Percentiles rank a stretch among this genome's conserved stretches.
Conservation (phyloP, 139 green algal species). For the Chlamydomonas sp. region DNA sequence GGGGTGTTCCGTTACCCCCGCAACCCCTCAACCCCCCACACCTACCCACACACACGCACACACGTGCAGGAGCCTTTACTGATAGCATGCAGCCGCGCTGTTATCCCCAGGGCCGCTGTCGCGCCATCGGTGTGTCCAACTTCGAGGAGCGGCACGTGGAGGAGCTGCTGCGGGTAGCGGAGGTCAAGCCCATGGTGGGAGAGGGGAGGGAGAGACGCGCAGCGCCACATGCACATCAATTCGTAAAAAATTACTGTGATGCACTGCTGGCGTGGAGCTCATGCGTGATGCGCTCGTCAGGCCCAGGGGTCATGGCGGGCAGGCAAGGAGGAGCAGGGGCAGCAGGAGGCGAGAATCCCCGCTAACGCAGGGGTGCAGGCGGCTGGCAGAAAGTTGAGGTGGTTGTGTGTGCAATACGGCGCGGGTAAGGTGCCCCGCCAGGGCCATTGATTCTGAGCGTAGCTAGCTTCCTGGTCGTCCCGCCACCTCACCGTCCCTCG, state of each 20-base stretch:
- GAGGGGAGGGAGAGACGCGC: too few species aligned
- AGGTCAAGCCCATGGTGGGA: slow-evolving; percentile 49
- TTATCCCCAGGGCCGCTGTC: slow-evolving; percentile 42
- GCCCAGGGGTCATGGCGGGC: too few species aligned
- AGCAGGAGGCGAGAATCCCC: too few species aligned
- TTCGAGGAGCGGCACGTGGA: slow-evolving; percentile 65
- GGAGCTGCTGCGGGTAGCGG: slow-evolving; percentile 54
- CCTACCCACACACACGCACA: too few species aligned
- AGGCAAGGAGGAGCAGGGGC: too few species aligned
- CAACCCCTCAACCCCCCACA: too few species aligned
- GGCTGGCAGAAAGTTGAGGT: not conserved
- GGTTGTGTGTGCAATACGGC: not conserved
- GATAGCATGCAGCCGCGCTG: too few species aligned
- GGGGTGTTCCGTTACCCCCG: too few species aligned
- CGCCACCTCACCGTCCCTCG: not conserved
- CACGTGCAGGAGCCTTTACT: too few species aligned
- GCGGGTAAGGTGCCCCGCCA: not conserved
- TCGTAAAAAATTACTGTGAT: not conserved
- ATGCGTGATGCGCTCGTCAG: not conserved
- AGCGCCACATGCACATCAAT: too few species aligned
- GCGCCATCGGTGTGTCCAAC: slow-evolving; percentile 81
- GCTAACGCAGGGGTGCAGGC: not conserved
- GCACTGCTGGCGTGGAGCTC: not conserved
- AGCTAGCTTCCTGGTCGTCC: not conserved
- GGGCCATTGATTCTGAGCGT: not conserved